Conservation (phyloP, 2,329 filamentous ascomycete species). For the Pyrenochaeta sp. region DNA sequence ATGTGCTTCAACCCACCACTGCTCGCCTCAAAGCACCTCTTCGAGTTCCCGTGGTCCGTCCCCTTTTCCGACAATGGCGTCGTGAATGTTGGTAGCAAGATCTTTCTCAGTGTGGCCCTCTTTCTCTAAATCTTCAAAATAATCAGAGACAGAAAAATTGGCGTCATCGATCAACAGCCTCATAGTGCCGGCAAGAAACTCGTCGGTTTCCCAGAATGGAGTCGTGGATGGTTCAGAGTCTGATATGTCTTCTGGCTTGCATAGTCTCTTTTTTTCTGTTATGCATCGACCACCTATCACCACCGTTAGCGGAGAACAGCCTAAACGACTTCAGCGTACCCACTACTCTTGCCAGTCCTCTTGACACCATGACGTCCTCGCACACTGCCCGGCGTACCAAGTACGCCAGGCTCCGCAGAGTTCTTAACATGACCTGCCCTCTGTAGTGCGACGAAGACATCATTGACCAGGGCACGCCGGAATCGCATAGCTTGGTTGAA, state of each 20-base stretch:
- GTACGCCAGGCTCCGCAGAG: not conserved
- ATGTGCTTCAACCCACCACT: too few relatives aligned
- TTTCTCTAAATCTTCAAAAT: too few relatives aligned
- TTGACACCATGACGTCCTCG: not conserved
- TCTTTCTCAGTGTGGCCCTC: too few relatives aligned
- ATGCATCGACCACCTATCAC: not conserved
- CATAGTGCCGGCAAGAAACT: not conserved
- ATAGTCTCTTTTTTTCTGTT: not conserved
- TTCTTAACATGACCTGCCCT: conserved; percentile 11
- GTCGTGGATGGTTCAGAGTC: not conserved
- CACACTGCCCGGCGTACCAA: not conserved
- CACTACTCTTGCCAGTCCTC: not conserved
- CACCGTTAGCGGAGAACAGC: not conserved
- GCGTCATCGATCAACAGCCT: too few relatives aligned
- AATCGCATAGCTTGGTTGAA: conserved; percentile 27
- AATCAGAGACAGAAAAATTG: too few relatives aligned
- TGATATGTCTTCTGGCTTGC: not conserved
- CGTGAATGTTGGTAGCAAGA: too few relatives aligned
- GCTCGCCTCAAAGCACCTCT: too few relatives aligned
- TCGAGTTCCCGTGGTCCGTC: too few relatives aligned
- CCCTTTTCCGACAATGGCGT: too few relatives aligned
- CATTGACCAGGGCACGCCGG: conserved; percentile 21
- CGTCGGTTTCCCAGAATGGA: not conserved
- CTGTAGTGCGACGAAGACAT: conserved; percentile 21
- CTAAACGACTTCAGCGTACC: not conserved